phyloP scores from a whole-genome alignment of 371 early-diverging fungal genomes.

The Mucor circinelloides region DNA sequence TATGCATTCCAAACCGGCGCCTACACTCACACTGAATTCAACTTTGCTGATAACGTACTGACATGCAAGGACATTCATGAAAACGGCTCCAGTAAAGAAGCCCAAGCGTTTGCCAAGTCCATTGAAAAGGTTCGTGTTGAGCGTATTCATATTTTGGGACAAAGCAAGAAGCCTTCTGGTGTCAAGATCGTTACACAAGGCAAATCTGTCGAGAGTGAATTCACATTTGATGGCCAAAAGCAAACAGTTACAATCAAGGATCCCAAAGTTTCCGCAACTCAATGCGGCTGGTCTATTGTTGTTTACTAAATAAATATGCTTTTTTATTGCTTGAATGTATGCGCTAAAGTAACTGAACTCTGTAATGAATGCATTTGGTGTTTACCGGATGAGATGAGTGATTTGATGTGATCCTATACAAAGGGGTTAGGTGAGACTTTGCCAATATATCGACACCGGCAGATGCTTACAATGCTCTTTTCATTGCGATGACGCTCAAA shows the following conservation, averaged over 20 bases:
- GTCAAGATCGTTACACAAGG: constrained; percentile 24
- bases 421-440: neutral
- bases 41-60: constrained; percentile 32
- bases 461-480: constrained; percentile 49
- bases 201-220: constrained; percentile 2
- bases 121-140: constrained; percentile 44
- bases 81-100: constrained; percentile 17
- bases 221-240: constrained; percentile 25
- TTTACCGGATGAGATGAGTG: constrained; percentile 58
- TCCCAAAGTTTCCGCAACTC: constrained; percentile 62
- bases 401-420: constrained; percentile 55
- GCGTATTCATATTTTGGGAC: constrained; percentile 47
- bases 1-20: constrained; percentile 70
- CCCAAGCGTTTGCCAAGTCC: constrained; percentile 26
- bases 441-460: neutral
- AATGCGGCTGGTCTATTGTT: constrained; percentile 62
- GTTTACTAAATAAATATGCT: constrained; percentile 29
- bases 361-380: constrained; percentile 64
- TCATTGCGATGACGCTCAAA: constrained; percentile 66
- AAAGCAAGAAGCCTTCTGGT: constrained; percentile 8
- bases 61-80: constrained; percentile 31
- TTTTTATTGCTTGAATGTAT: constrained; percentile 18
- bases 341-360: constrained; percentile 49
- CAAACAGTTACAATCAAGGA: constrained; percentile 63
- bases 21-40: constrained; percentile 60